These are phyloP conservation scores for Solanum peruvianum DNA, from an alignment of 257 asterid genomes.

Conservation along the genomic window DNA sequence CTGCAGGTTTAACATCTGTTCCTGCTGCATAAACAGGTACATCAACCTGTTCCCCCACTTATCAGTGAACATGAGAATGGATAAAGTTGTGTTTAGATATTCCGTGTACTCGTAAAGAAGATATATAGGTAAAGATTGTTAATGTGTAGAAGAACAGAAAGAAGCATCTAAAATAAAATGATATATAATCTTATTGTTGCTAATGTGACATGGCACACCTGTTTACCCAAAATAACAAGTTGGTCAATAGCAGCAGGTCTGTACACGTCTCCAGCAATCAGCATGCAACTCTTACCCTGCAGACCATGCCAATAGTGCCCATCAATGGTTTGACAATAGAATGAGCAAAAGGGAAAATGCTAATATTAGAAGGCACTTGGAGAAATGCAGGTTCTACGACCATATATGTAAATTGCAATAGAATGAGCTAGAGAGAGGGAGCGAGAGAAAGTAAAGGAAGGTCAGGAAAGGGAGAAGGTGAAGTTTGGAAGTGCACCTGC, in stretches of 20 bases:
- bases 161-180: not conserved
- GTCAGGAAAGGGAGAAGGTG: not conserved
- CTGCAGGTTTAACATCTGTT: conserved; percentile 81
- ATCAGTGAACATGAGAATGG: conserved; percentile 14
- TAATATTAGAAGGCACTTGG: not conserved
- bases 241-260: conserved; percentile 99
- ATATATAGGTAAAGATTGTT: not conserved
- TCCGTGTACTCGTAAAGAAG: not conserved
- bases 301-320: conserved; percentile 1
- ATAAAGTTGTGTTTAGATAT: not conserved
- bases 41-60: conserved; percentile 59
- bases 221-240: conserved; percentile 72
- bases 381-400: not conserved
- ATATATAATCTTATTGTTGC: not conserved
- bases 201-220: conserved; percentile 6
- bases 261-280: conserved; percentile 94
- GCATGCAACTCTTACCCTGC: conserved; percentile 97
- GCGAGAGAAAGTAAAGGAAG: not conserved
- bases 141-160: not conserved
- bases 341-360: not conserved
- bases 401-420: not conserved
- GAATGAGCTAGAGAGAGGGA: not conserved
- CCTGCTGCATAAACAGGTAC: conserved; percentile 95
- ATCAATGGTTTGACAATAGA: not conserved
- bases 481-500: conserved; percentile 41